Conservation (phyloP, 345 rosid genomes). For the Tarenaya hassleriana region DNA sequence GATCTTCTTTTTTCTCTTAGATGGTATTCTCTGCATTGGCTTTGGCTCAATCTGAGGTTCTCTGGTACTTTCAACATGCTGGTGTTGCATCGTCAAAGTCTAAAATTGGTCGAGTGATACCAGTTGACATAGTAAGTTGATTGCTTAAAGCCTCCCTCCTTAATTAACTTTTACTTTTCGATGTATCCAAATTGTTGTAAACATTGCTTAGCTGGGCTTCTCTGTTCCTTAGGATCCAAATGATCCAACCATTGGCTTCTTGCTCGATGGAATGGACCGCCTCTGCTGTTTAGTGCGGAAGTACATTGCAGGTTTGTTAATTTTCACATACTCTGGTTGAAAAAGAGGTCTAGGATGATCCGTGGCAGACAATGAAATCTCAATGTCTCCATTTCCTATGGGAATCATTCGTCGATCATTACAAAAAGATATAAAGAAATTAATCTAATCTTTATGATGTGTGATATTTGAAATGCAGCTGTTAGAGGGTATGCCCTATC, state of each 20-base stretch:
- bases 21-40: conserved; percentile 98
- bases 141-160: conserved; percentile 18
- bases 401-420: conserved; percentile 8
- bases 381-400: neutral
- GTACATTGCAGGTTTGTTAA: conserved; percentile 72
- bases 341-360: conserved; percentile 12
- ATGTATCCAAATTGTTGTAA: conserved; percentile 14
- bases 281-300: conserved; percentile 94
- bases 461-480: conserved; percentile 56
- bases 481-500: conserved; percentile 96
- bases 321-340: conserved; percentile 13
- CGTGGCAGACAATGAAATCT: conserved; percentile 9
- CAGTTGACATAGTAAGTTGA: conserved; percentile 74
- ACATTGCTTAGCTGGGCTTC: conserved; percentile 9
- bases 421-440: conserved; percentile 9
- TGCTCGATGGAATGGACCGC: conserved; percentile 93
- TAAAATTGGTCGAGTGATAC: conserved; percentile 56
- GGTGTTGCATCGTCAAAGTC: conserved; percentile 86
- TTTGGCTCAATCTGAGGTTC: conserved; percentile 89
- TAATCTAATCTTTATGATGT: conserved; percentile 18
- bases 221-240: conserved; percentile 66
- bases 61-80: conserved; percentile 93
- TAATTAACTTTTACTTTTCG: conserved; percentile 6
- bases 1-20: conserved; percentile 37
- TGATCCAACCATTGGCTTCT: conserved; percentile 97